Evolutionary conservation across 495 filamentous ascomycete species (phyloP).

Genomic region (Pyrenopolyporus hunteri): DNA sequence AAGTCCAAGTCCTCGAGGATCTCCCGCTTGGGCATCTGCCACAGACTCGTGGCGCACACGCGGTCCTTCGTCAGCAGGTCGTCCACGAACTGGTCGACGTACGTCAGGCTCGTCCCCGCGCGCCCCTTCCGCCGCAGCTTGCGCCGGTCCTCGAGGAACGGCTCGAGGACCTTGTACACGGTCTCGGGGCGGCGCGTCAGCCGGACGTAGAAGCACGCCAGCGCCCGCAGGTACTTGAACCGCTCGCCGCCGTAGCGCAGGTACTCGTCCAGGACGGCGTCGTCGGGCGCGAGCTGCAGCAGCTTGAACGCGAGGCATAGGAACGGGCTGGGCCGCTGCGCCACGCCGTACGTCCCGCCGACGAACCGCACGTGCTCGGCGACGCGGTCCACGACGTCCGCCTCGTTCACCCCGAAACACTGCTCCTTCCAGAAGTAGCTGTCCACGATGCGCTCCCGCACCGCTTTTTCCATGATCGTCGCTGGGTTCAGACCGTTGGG

Average conservation of each 20-base stretch:
- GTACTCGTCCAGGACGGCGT: slow-evolving; percentile 82
- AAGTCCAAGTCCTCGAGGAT: slow-evolving; percentile 89
- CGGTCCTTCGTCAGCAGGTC: slow-evolving; percentile 88
- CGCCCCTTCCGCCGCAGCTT: slow-evolving; percentile 80
- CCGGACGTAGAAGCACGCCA: slow-evolving; percentile 93
- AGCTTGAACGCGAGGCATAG: slow-evolving; percentile 95
- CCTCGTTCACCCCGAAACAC: slow-evolving; percentile 93
- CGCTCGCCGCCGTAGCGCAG: slow-evolving; percentile 72
- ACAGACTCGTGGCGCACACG: slow-evolving; percentile 88
- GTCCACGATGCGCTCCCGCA: slow-evolving; percentile 92
- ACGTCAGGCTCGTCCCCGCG: slow-evolving; percentile 73
- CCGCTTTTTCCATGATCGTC: slow-evolving; percentile 88
- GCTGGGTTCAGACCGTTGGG: slow-evolving; percentile 82
- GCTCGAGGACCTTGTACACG: slow-evolving; percentile 81
- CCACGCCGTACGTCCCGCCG: slow-evolving; percentile 82
- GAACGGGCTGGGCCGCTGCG: slow-evolving; percentile 87
- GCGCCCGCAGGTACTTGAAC: slow-evolving; percentile 87
- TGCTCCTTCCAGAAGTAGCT: slow-evolving; percentile 99
- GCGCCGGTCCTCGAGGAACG: slow-evolving; percentile 78
- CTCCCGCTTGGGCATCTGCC: slow-evolving; percentile 84
- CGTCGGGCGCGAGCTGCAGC: slow-evolving; percentile 80
- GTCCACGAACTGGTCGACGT: slow-evolving; percentile 93
- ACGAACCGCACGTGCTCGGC: slow-evolving; percentile 78
- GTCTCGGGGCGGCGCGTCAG: slow-evolving; percentile 83
- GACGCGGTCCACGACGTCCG: slow-evolving; percentile 83